These are phyloP conservation scores for Cercospora janseana DNA, from an alignment of 2,329 filamentous ascomycete genomes.

Conservation along the genomic window DNA sequence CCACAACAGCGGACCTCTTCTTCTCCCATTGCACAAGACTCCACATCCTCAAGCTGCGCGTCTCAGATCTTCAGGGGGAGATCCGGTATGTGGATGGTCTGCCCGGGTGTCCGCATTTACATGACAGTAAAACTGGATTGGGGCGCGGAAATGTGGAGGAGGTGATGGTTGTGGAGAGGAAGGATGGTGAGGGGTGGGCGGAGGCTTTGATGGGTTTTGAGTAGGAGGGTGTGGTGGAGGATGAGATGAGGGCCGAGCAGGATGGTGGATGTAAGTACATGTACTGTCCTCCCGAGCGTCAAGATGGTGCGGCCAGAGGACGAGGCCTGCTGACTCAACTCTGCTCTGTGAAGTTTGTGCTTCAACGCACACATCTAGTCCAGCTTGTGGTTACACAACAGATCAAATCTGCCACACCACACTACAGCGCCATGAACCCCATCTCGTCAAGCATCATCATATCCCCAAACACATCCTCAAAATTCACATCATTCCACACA, in stretches of 20 bases:
- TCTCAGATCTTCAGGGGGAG: conserved; percentile 27
- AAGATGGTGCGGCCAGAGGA: too few species aligned
- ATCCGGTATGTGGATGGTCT: conserved; percentile 24
- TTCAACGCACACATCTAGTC: too few species aligned
- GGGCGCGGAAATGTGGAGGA: conserved; percentile 29
- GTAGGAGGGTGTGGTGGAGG: neutral
- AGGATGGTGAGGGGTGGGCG: conserved; percentile 17
- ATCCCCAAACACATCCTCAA: too few species aligned
- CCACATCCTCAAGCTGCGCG: conserved; percentile 30
- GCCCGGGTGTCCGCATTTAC: conserved; percentile 30
- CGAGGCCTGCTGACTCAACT: too few species aligned
- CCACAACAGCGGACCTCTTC: conserved; percentile 32
- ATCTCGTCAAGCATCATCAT: too few species aligned
- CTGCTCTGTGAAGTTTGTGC: too few species aligned
- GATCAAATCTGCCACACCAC: too few species aligned
- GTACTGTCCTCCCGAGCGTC: neutral
- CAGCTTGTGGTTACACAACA: too few species aligned
- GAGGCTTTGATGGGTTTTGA: conserved; percentile 3
- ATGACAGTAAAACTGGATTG: conserved; percentile 26
- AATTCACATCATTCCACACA: too few species aligned
- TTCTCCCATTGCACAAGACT: conserved; percentile 26
- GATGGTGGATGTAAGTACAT: too few species aligned
- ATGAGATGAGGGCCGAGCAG: neutral
- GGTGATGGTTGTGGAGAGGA: conserved; percentile 27
- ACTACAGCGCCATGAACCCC: too few species aligned